phyloP scores from a whole-genome alignment of 2,329 filamentous ascomycete genomes.

The Scopulariopsis brevicaulis region DNA sequence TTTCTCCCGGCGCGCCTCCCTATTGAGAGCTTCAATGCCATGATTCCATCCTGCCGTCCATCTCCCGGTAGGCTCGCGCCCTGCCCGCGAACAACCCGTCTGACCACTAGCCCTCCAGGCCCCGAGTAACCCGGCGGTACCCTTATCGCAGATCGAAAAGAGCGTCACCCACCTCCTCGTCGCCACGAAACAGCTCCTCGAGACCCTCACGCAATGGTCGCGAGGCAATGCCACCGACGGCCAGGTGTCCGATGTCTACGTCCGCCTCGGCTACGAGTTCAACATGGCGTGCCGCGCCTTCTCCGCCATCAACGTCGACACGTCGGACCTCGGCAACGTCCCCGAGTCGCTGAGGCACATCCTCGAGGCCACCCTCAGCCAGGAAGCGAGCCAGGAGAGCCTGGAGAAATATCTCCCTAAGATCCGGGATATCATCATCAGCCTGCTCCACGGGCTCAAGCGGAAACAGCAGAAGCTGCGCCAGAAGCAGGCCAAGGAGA shows the following conservation, averaged over 20 bases:
- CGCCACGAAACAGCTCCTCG: slow-evolving; percentile 92
- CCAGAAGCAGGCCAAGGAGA: slow-evolving; percentile 48
- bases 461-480: slow-evolving; percentile 87
- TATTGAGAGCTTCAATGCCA: neutral
- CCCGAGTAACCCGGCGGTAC: slow-evolving; percentile 45
- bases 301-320: slow-evolving; percentile 93
- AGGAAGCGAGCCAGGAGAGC: slow-evolving; percentile 88
- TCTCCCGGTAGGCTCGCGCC: neutral
- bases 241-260: slow-evolving; percentile 96
- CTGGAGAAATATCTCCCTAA: slow-evolving; percentile 86
- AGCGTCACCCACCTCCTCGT: slow-evolving; percentile 96
- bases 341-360: slow-evolving; percentile 84
- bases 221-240: slow-evolving; percentile 83
- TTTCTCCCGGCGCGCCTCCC: neutral
- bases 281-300: slow-evolving; percentile 98
- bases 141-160: slow-evolving; percentile 94
- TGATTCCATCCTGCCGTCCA: neutral
- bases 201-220: slow-evolving; percentile 97
- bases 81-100: neutral
- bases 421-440: slow-evolving; percentile 98
- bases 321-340: slow-evolving; percentile 85
- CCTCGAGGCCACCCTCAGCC: slow-evolving; percentile 88
- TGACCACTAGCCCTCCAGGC: neutral
- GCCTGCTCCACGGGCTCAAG: slow-evolving; percentile 88
- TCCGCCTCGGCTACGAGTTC: slow-evolving; percentile 95